Percentiles rank a stretch among this genome's conserved stretches.
phyloP scores from a whole-genome alignment of 2,329 filamentous ascomycete genomes.

The Trichocomaceae sp. region DNA sequence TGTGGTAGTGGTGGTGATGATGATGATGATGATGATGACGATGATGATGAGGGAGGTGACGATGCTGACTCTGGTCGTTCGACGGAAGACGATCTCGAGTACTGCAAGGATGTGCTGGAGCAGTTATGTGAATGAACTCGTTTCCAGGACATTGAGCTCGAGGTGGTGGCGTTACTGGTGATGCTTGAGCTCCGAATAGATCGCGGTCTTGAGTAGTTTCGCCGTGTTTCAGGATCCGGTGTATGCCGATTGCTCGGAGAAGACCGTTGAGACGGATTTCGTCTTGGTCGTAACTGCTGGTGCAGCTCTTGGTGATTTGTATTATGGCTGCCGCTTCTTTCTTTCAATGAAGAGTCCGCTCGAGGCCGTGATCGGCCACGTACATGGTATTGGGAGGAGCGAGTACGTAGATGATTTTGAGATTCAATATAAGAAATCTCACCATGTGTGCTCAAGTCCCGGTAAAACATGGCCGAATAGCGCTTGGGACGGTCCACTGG shows the following conservation, averaged over 20 bases:
- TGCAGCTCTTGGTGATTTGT: background rate
- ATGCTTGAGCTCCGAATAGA: slow-evolving; percentile 8
- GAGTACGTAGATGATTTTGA: slow-evolving; percentile 4
- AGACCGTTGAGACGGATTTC: slow-evolving; percentile 10
- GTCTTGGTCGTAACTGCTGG: background rate
- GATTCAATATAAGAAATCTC: slow-evolving; percentile 3
- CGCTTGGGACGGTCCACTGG: slow-evolving; percentile 10
- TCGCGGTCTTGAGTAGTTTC: slow-evolving; percentile 6
- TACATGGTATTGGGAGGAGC: slow-evolving; percentile 3
- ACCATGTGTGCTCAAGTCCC: slow-evolving; percentile 2
- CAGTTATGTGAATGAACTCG: slow-evolving; percentile 1
- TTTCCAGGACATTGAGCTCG: slow-evolving; percentile 9
- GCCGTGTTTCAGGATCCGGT: background rate
- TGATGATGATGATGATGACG: background rate
- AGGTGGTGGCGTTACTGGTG: slow-evolving; percentile 4
- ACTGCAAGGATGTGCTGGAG: slow-evolving; percentile 3
- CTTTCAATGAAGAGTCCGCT: background rate
- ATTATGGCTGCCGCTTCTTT: background rate
- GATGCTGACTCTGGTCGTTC: background rate
- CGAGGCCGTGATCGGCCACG: slow-evolving; percentile 5
- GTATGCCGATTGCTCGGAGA: background rate
- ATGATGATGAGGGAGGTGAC: background rate
- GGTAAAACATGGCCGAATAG: slow-evolving; percentile 10
- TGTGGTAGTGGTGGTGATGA: background rate
- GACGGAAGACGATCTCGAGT: slow-evolving; percentile 7